These are phyloP conservation scores for Ceratocystis cubensis DNA, from an alignment of 2,329 filamentous ascomycete species.

Conservation along the genomic window DNA sequence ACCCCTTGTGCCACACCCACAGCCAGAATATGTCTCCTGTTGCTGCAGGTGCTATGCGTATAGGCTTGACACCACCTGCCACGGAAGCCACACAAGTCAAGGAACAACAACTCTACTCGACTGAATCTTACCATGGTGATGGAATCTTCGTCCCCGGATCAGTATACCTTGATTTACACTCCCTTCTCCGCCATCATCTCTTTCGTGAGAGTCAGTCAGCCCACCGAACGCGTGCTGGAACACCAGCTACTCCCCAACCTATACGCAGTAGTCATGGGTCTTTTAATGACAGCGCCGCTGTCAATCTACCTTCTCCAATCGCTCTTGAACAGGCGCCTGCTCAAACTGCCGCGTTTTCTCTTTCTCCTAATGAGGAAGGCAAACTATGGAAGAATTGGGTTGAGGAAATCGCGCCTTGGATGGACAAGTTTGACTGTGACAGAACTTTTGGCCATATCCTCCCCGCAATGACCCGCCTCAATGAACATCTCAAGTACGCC, in stretches of 20 bases:
- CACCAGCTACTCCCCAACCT: conserved; percentile 13
- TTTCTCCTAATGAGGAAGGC: conserved; percentile 27
- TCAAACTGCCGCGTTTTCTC: conserved; percentile 15
- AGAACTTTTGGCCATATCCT: conserved; percentile 37
- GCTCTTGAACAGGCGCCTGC: conserved; percentile 22
- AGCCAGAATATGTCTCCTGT: neutral
- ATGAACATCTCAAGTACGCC: conserved; percentile 35
- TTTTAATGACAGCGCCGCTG: neutral
- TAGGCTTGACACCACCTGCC: conserved; percentile 20
- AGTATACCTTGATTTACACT: conserved; percentile 36
- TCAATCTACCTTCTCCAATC: neutral
- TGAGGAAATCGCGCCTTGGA: conserved; percentile 33
- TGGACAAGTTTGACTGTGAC: conserved; percentile 42
- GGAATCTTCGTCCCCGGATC: conserved; percentile 38
- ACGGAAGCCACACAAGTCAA: conserved; percentile 25
- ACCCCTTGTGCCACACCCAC: conserved; percentile 2
- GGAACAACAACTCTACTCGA: conserved; percentile 26
- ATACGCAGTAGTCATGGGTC: neutral
- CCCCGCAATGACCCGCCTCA: conserved; percentile 34
- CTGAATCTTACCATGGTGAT: conserved; percentile 28
- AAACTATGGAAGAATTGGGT: conserved; percentile 33
- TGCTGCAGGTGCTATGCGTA: conserved; percentile 10
- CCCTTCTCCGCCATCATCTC: conserved; percentile 34
- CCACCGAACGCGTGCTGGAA: conserved; percentile 26
- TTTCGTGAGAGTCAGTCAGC: conserved; percentile 34